phyloP scores from a whole-genome alignment of 2,329 filamentous ascomycete species.

The Verticillium dahliae region DNA sequence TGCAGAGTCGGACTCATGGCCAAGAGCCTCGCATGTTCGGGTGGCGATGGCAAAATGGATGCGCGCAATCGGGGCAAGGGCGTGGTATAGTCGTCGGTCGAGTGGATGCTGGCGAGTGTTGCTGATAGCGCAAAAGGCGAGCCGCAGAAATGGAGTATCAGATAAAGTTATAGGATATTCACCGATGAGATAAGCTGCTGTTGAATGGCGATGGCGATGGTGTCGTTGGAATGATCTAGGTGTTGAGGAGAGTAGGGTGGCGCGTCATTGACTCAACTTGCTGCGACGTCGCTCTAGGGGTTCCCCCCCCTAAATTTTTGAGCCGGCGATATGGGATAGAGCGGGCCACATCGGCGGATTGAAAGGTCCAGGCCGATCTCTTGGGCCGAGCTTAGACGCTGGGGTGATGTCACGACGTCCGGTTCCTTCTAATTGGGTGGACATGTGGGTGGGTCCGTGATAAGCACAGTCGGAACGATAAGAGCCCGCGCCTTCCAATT shows the following conservation, averaged over 20 bases:
- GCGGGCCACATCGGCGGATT: neutral
- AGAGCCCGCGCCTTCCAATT: neutral
- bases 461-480: neutral
- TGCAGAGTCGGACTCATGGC: conserved; percentile 8
- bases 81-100: neutral
- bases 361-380: neutral
- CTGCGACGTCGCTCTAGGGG: neutral
- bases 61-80: conserved; percentile 1
- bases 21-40: conserved; percentile 8
- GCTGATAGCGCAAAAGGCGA: neutral
- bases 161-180: neutral
- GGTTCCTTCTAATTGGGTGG: conserved; percentile 2
- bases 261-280: conserved; percentile 2
- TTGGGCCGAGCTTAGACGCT: neutral
- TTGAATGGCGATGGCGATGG: neutral
- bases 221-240: neutral
- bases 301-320: neutral
- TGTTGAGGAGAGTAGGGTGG: neutral
- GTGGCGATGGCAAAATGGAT: neutral
- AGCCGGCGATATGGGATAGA: neutral
- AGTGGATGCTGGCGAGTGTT: neutral
- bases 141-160: neutral
- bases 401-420: conserved; percentile 5
- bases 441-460: neutral
- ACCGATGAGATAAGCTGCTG: neutral